Base-by-base conservation (phyloP, 306 rosid genomes). In the Prunus mira region DNA sequence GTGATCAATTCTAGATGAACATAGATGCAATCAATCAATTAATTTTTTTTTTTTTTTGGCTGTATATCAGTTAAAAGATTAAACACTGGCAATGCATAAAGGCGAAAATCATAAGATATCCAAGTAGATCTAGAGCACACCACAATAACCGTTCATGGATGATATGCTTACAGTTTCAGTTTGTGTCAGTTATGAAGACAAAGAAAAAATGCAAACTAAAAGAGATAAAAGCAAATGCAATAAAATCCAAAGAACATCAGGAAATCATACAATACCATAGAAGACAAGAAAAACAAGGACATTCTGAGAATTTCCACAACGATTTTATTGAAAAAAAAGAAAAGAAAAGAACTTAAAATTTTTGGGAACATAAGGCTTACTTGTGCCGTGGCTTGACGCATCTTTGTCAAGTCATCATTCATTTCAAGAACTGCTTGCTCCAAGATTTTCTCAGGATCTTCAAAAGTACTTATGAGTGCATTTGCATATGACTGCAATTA, bases 371-470 rank as follows among this genome's bases (percentile, higher is more conserved):
- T 2, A 75, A 64, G 78, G 78, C 85, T 80, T 83, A 94, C 98
- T 79, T 94, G 98, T 67, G 98, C 96, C 19, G 98, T 94, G 54
- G 98, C 98, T 83, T 94, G 98, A 24, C 97, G 97, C 98, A 94
- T 94, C 87, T 91, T 94, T 34, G 91, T 91, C 84, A 94, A 85
- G 82, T 94, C 98, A 5, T 94, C 97, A 28, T 89, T 94, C 98
- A 94, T 94, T 87, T 94, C 98, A 75, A 91, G 86, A 78, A 94
- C 97, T 22, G 98, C 71, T 85, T 94, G 98, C 82, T 94, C 98
- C 88, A 94, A 83, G 65, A 94, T 91, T 80, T 94, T 91, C 91
- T 94, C 98, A 3, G 97, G 98, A 77, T 94, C 98, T 83, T 94
- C 98, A 81, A 94, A 94, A 18, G 96, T 63, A 80, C 95, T 94